Evolutionary conservation across 2,329 filamentous ascomycete genomes (phyloP).

Genomic region (Aspergillus caelatus): DNA sequence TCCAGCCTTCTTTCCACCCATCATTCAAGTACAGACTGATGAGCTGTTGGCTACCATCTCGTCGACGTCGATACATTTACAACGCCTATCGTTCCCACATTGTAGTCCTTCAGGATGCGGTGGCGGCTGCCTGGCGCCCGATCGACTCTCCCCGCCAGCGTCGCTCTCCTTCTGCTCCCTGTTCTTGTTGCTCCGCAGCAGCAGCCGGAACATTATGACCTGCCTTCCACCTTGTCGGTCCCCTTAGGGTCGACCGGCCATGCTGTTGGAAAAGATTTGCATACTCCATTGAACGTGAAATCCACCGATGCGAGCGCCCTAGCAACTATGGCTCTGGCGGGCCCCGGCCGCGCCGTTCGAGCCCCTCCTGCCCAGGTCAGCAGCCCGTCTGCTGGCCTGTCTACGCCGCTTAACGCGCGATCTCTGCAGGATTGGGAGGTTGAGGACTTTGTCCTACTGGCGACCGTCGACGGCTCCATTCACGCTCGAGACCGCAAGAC

Average conservation of each 20-base stretch:
- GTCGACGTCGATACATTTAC: constrained; percentile 7
- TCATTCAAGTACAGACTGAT: constrained; percentile 8
- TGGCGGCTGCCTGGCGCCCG: constrained; percentile 66
- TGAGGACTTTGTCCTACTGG: constrained; percentile 99
- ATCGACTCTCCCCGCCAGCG: constrained; percentile 57
- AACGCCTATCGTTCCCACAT: constrained; percentile 21
- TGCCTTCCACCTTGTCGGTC: constrained; percentile 31
- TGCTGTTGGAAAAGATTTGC: constrained; percentile 22
- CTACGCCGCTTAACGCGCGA: constrained; percentile 91
- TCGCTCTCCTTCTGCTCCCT: constrained; percentile 62
- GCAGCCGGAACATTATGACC: constrained; percentile 46
- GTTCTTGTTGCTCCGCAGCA: constrained; percentile 68
- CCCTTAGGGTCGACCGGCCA: constrained; percentile 28
- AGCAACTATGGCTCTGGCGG: constrained; percentile 95
- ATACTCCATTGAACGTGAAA: constrained; percentile 37
- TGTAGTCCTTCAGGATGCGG: constrained; percentile 58
- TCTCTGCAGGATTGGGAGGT: constrained; percentile 99
- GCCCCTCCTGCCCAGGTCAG: constrained; percentile 79
- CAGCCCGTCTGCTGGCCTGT: constrained; percentile 65
- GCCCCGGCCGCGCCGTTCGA: constrained; percentile 76
- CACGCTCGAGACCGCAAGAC: constrained; percentile 88
- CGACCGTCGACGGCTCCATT: constrained; percentile 97
- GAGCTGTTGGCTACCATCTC: constrained; percentile 7
- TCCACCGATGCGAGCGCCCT: constrained; percentile 84
- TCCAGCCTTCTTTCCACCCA: not conserved